Evolutionary conservation across 2,329 filamentous ascomycete genomes (phyloP).

Genomic region (Trichothecium sympodiale): DNA sequence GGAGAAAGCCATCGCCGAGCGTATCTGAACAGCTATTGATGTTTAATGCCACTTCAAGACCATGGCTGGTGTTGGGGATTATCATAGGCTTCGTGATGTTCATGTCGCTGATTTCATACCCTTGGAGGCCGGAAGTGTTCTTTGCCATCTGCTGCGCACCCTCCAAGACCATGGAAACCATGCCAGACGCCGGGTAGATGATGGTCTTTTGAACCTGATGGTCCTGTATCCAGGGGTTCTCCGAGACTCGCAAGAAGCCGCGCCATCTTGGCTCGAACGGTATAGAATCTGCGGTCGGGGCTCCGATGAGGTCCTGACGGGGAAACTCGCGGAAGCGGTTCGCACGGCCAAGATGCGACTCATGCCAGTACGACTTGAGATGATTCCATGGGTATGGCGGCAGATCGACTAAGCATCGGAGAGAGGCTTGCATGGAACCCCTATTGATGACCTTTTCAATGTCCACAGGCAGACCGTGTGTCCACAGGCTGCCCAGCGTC

Average conservation of each 20-base stretch:
- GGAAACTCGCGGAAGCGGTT: conserved; percentile 32
- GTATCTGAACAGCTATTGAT: conserved; percentile 19
- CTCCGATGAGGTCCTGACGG: conserved; percentile 40
- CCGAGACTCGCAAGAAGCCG: conserved; percentile 33
- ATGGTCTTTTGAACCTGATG: conserved; percentile 39
- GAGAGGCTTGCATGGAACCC: conserved; percentile 4
- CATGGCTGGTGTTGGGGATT: conserved; percentile 31
- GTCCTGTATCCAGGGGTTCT: conserved; percentile 41
- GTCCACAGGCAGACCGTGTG: conserved; percentile 18
- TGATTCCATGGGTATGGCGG: conserved; percentile 47
- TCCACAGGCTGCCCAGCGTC: conserved; percentile 25
- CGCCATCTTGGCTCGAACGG: conserved; percentile 36
- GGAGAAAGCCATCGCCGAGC: conserved; percentile 1
- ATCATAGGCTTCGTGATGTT: conserved; percentile 39
- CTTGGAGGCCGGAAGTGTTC: conserved; percentile 13
- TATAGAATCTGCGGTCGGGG: conserved; percentile 30
- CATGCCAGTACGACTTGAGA: conserved; percentile 39
- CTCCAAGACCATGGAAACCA: conserved; percentile 37
- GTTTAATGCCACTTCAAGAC: conserved; percentile 38
- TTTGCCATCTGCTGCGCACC: conserved; percentile 28
- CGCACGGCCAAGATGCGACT: conserved; percentile 32
- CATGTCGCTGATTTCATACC: conserved; percentile 34
- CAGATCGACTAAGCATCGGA: conserved; percentile 30
- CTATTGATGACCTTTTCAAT: conserved; percentile 18
- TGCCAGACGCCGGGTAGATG: conserved; percentile 39